Conservation (phyloP, 495 filamentous ascomycete species). For the Penicillium cataractarum region DNA sequence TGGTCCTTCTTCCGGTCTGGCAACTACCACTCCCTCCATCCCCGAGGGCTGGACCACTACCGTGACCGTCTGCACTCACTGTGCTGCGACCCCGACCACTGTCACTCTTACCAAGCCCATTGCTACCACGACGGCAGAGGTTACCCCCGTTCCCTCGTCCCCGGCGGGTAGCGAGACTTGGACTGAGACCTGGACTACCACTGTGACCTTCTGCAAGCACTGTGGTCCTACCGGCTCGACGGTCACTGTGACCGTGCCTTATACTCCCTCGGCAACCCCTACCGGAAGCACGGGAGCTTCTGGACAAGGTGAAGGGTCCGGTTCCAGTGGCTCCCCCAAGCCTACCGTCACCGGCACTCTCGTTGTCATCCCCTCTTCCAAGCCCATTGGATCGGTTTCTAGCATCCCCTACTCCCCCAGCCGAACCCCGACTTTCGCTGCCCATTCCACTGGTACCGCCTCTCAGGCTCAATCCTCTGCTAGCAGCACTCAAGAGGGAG, state of each 20-base stretch:
- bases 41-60: conserved; percentile 53
- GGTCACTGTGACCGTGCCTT: conserved; percentile 41
- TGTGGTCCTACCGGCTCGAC: conserved; percentile 41
- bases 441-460: conserved; percentile 23
- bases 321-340: not conserved
- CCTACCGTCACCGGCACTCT: not conserved
- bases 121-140: conserved; percentile 13
- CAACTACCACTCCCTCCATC: conserved; percentile 28
- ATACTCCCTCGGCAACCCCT: conserved; percentile 11
- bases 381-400: conserved; percentile 2
- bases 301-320: conserved; percentile 7
- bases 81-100: conserved; percentile 43
- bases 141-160: conserved; percentile 15
- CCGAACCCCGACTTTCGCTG: conserved; percentile 25
- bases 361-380: conserved; percentile 2
- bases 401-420: conserved; percentile 11
- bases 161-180: conserved; percentile 36
- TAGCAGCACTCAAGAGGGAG: conserved; percentile 27
- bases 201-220: conserved; percentile 43
- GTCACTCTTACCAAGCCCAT: conserved; percentile 49
- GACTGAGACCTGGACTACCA: conserved; percentile 47
- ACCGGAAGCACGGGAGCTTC: not conserved
- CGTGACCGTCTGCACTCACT: conserved; percentile 52
- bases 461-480: conserved; percentile 15
- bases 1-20: conserved; percentile 19